These are phyloP conservation scores for Glebionis coronaria DNA, from an alignment of 129 eudicot genomes.

Conservation along the genomic window DNA sequence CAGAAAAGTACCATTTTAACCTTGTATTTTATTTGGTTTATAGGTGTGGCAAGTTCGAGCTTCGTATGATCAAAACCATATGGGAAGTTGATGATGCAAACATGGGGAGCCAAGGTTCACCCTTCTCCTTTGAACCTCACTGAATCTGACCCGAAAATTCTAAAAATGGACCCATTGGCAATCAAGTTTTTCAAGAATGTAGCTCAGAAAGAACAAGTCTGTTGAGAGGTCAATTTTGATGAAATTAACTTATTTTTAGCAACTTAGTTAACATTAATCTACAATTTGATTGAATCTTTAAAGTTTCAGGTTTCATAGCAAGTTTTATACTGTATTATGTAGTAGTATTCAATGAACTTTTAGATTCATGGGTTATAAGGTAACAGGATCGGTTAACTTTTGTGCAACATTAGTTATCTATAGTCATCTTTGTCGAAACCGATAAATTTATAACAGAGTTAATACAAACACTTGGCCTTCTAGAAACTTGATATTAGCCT, in stretches of 20 bases:
- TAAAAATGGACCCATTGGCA: slow-evolving; percentile 73
- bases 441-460: too few relatives aligned
- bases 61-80: slow-evolving; percentile 91
- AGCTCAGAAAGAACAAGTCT: slow-evolving; percentile 78
- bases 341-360: too few relatives aligned
- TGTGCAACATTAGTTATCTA: too few relatives aligned
- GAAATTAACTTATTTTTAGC: not conserved
- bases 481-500: too few relatives aligned
- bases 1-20: not conserved
- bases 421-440: too few relatives aligned
- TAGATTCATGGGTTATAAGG: too few relatives aligned
- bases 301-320: slow-evolving; percentile 82
- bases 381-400: too few relatives aligned
- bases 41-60: too few relatives aligned
- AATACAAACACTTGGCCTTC: too few relatives aligned
- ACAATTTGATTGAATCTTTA: too few relatives aligned
- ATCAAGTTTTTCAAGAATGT: slow-evolving; percentile 89
- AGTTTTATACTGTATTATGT: too few relatives aligned
- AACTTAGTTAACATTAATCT: not conserved
- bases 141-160: slow-evolving; percentile 72
- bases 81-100: slow-evolving; percentile 92
- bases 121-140: slow-evolving; percentile 79
- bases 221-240: slow-evolving; percentile 59
- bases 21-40: slow-evolving; percentile 13
- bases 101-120: too few relatives aligned